Conservation (phyloP, 345 rosid genomes). For the Eucalyptus pauciflora region DNA sequence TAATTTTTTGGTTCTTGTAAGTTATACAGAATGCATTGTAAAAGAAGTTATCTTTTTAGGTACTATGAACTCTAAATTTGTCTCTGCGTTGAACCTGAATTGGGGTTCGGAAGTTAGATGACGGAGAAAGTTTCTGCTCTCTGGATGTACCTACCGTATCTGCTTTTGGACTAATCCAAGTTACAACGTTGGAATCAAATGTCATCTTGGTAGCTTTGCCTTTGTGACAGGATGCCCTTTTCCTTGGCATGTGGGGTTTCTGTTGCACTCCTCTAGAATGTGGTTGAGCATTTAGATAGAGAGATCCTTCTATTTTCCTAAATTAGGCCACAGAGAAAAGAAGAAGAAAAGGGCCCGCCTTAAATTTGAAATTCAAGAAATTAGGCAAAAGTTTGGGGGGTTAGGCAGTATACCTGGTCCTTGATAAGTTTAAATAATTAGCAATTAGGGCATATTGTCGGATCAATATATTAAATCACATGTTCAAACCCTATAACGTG, state of each 20-base stretch:
- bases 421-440: neutral
- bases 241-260: neutral
- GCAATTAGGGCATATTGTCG: neutral
- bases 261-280: neutral
- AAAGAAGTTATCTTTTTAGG: neutral
- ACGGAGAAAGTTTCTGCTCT: neutral
- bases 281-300: neutral
- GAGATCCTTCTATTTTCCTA: neutral
- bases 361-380: neutral
- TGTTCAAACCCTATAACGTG: neutral
- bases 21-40: neutral
- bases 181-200: neutral
- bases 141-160: neutral
- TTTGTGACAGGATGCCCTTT: neutral
- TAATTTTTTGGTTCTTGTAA: slow-evolving; percentile 15
- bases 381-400: neutral
- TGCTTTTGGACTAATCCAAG: neutral
- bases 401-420: neutral
- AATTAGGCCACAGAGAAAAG: neutral
- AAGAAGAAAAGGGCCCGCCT: neutral
- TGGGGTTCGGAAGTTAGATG: neutral
- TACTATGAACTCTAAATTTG: neutral
- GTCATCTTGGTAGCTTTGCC: neutral
- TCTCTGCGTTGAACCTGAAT: neutral
- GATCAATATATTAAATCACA: neutral